Evolutionary conservation across 306 rosid species (phyloP).

Genomic region (Quercus aquifolioides): DNA sequence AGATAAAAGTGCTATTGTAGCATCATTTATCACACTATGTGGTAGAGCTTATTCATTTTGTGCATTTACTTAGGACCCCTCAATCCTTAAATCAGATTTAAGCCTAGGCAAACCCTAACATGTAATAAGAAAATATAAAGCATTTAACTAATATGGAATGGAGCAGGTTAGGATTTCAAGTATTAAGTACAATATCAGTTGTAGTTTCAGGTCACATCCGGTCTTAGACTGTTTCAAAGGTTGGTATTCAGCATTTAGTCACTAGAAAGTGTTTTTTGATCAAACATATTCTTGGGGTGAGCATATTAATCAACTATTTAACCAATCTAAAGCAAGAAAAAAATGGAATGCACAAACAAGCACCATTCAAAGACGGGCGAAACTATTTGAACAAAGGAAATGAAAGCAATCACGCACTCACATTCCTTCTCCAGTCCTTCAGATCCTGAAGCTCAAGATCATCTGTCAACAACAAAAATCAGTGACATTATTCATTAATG

Average conservation of each 20-base stretch:
- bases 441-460: conserved; percentile 59
- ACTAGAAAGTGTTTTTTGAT: neutral
- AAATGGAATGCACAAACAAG: neutral
- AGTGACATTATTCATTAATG: neutral
- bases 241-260: neutral
- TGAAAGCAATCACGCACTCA: conserved; percentile 28
- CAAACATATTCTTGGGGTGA: neutral
- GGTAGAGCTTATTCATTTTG: neutral
- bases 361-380: neutral
- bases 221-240: neutral
- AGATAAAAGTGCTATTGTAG: neutral
- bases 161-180: neutral
- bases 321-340: too few relatives aligned
- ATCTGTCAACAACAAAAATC: conserved; percentile 35
- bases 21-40: neutral
- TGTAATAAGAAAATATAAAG: neutral
- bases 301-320: too few relatives aligned
- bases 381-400: neutral
- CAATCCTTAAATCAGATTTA: neutral
- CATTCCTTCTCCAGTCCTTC: conserved; percentile 76
- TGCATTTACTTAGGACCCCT: neutral
- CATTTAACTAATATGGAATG: neutral
- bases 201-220: neutral
- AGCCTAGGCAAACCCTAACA: neutral
- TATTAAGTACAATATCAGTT: neutral